phyloP scores from a whole-genome alignment of 495 filamentous ascomycete species.

The Tuber aestivum region DNA sequence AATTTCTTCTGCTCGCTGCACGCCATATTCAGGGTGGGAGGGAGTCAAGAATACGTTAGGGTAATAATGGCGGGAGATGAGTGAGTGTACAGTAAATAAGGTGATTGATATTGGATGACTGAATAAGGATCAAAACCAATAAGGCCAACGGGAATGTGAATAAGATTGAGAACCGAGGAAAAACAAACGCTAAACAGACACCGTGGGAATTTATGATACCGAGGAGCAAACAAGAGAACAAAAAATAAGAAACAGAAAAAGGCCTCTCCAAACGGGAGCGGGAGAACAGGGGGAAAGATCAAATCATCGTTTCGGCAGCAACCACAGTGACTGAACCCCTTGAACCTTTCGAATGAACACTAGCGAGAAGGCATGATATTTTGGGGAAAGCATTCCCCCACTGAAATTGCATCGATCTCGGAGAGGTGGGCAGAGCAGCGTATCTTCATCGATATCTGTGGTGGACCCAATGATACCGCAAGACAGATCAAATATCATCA shows the following conservation, averaged over 20 bases:
- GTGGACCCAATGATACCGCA: neutral
- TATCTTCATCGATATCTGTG: neutral
- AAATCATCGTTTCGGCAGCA: neutral
- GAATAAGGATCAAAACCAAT: neutral
- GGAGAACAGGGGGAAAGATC: neutral
- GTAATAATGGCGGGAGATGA: neutral
- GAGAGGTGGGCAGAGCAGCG: neutral
- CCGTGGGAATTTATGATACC: neutral
- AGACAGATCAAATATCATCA: neutral
- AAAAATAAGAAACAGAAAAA: neutral
- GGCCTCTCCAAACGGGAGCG: neutral
- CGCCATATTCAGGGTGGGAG: neutral
- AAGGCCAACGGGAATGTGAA: neutral
- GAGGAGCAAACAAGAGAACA: neutral
- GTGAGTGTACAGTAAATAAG: neutral
- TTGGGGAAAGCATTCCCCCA: neutral
- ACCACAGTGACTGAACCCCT: neutral
- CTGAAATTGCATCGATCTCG: neutral
- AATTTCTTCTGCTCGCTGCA: neutral
- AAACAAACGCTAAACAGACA: neutral
- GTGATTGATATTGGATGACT: conserved; percentile 1
- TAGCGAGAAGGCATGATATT: neutral
- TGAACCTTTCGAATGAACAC: neutral
- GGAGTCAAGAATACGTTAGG: conserved; percentile 4
- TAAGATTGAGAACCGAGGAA: neutral